These are phyloP conservation scores for Mycena galericulata DNA, from an alignment of 768 basidiomycete genomes.

Conservation along the genomic window DNA sequence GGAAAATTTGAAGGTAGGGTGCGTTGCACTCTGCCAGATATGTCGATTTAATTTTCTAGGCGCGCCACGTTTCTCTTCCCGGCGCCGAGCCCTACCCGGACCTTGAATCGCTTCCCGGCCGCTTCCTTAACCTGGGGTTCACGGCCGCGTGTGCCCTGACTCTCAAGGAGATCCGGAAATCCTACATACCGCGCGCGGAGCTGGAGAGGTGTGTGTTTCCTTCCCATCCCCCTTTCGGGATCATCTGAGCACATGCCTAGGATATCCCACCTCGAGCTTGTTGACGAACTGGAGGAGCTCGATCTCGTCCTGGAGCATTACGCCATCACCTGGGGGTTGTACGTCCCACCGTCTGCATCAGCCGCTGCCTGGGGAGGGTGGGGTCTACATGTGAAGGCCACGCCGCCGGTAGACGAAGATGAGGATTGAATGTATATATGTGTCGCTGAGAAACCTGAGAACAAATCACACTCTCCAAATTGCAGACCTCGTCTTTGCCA, in stretches of 20 bases:
- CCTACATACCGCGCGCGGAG: slow-evolving; percentile 62
- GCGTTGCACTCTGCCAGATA: background rate
- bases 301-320: slow-evolving; percentile 92
- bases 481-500: too few species aligned
- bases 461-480: too few species aligned
- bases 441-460: too few species aligned
- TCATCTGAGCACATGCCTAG: slow-evolving; percentile 50
- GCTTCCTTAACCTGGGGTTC: slow-evolving; percentile 74
- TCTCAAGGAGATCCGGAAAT: slow-evolving; percentile 74
- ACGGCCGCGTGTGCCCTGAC: slow-evolving; percentile 66
- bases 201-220: slow-evolving; percentile 76
- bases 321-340: slow-evolving; percentile 81
- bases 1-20: slow-evolving; percentile 79
- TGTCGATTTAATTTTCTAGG: background rate
- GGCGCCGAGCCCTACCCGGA: slow-evolving; percentile 29
- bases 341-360: slow-evolving; percentile 6
- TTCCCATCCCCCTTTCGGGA: too few species aligned
- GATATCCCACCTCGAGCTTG: slow-evolving; percentile 82
- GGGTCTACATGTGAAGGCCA: slow-evolving; percentile 16
- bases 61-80: slow-evolving; percentile 25
- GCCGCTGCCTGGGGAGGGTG: slow-evolving; percentile 14
- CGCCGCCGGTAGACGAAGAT: slow-evolving; percentile 10
- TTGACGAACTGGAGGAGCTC: slow-evolving; percentile 96
- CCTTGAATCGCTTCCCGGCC: slow-evolving; percentile 44
- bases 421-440: slow-evolving; percentile 10